Conservation (phyloP, 345 rosid genomes). For the Reutealis trisperma region DNA sequence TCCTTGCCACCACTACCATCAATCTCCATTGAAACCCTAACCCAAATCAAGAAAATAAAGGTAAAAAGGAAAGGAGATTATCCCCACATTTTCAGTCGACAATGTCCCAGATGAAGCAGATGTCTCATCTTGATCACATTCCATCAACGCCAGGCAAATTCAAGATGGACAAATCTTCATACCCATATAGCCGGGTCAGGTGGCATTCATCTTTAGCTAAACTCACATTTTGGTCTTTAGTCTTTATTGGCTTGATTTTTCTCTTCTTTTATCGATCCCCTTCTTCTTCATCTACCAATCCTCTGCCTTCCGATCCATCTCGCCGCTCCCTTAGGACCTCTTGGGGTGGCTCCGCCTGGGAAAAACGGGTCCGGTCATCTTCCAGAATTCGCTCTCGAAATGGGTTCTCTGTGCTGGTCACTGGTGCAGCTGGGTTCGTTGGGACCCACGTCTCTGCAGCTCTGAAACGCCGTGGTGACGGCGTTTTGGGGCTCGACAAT, state of each 20-base stretch:
- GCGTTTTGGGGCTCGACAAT: conserved; percentile 81
- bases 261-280: conserved; percentile 87
- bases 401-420: conserved; percentile 77
- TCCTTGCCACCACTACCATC: conserved; percentile 1
- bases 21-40: conserved; percentile 10
- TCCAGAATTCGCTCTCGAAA: conserved; percentile 63
- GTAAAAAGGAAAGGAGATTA: not conserved
- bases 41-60: not conserved
- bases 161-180: conserved; percentile 91
- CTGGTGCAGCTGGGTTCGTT: conserved; percentile 93
- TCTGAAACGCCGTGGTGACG: conserved; percentile 82
- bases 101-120: conserved; percentile 49
- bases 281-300: conserved; percentile 32
- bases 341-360: conserved; percentile 87
- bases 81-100: not conserved
- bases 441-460: conserved; percentile 90
- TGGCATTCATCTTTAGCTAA: conserved; percentile 78
- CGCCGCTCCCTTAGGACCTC: conserved; percentile 81
- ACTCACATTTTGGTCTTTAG: conserved; percentile 79
- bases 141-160: conserved; percentile 94
- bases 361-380: conserved; percentile 63
- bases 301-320: conserved; percentile 64
- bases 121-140: conserved; percentile 76
- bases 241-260: conserved; percentile 71
- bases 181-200: conserved; percentile 47